Percentiles rank a stretch among this genome's conserved stretches.
Conservation (phyloP, 83 land plant species). For the Picea abies region DNA sequence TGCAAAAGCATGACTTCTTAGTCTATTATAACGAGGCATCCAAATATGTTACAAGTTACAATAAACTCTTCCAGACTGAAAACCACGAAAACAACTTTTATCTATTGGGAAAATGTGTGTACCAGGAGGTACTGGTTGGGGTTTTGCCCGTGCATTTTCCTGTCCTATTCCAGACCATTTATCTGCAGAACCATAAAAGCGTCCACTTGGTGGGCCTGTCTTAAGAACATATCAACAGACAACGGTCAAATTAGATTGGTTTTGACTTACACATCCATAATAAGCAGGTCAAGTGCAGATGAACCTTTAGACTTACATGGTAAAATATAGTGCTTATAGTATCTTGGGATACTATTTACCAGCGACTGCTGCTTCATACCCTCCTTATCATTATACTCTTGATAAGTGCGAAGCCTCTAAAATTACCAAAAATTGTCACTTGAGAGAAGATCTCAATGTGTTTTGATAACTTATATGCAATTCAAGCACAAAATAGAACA, state of each 20-base stretch:
- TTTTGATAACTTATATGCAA: not conserved
- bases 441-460: not conserved
- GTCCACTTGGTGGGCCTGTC: slow-evolving; percentile 8
- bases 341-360: slow-evolving; percentile 46
- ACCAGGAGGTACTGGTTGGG: slow-evolving; percentile 53
- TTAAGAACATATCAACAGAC: not conserved
- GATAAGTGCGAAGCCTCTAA: slow-evolving; percentile 72
- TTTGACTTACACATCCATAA: not conserved
- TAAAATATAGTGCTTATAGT: slow-evolving; percentile 79
- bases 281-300: not conserved
- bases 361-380: slow-evolving; percentile 67
- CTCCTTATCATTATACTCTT: slow-evolving; percentile 64
- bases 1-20: not conserved
- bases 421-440: slow-evolving; percentile 3
- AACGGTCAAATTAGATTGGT: not conserved
- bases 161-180: slow-evolving; percentile 22
- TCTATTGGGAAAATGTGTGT: not conserved
- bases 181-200: not conserved
- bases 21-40: not conserved
- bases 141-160: slow-evolving; percentile 25
- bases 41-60: not conserved
- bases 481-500: not conserved
- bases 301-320: slow-evolving; percentile 49
- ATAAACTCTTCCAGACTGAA: not conserved
- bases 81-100: not conserved